These are phyloP conservation scores for Rhizopogon rudus DNA, from an alignment of 768 basidiomycete species.

Conservation along the genomic window DNA sequence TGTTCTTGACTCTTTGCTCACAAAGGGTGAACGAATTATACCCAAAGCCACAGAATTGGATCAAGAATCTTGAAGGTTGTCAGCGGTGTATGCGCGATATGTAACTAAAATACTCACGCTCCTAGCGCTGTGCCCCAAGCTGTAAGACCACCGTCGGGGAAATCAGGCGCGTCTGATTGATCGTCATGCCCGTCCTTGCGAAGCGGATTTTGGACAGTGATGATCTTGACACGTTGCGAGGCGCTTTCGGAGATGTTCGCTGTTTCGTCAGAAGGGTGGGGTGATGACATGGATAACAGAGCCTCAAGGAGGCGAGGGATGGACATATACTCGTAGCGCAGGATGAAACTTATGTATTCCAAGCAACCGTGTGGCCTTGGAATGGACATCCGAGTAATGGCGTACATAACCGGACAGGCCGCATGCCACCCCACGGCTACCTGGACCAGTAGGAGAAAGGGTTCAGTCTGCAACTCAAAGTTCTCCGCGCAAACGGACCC, in stretches of 20 bases:
- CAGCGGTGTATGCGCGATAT: background rate
- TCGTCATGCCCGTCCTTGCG: too few species aligned
- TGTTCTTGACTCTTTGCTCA: background rate
- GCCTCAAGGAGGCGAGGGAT: too few species aligned
- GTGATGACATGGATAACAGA: background rate
- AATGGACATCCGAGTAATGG: too few species aligned
- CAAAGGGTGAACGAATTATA: conserved; percentile 5
- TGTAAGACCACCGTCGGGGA: conserved; percentile 21
- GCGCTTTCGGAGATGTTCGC: too few species aligned
- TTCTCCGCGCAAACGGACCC: too few species aligned
- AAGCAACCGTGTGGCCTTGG: background rate
- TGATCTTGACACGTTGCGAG: background rate
- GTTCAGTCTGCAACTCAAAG: too few species aligned
- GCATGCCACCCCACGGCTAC: too few species aligned
- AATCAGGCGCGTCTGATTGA: background rate
- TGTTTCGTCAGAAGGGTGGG: background rate
- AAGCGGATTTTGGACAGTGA: background rate
- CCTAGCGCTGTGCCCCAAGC: conserved; percentile 21
- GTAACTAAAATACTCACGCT: conserved; percentile 12
- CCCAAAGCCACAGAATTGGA: conserved; percentile 36
- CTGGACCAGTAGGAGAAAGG: too few species aligned
- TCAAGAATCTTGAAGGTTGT: conserved; percentile 21
- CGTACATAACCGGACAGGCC: too few species aligned
- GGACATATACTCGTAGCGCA: background rate
- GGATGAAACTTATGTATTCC: background rate